A percentile compares a stretch with the other conserved stretches of the same genome.
These are phyloP conservation scores for Chalciporus sphaerocephalus DNA, from an alignment of 768 basidiomycete species.

Conservation along the genomic window DNA sequence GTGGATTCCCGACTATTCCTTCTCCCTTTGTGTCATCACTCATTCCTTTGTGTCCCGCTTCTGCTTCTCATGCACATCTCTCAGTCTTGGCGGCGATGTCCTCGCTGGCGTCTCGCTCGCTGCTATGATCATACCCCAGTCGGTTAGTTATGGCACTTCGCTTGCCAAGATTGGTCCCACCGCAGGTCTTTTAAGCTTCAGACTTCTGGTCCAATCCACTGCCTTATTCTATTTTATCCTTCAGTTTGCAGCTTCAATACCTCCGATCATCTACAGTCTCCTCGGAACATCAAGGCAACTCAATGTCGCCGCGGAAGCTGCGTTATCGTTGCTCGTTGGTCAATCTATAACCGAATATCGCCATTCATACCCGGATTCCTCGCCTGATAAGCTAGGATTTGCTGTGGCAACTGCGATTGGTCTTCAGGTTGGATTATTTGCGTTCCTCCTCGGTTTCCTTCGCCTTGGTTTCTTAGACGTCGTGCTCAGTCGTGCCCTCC, in stretches of 20 bases:
- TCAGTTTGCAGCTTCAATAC: constrained; percentile 81
- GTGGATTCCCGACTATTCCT: constrained; percentile 78
- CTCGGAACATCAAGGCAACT: constrained; percentile 81
- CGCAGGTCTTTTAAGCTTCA: constrained; percentile 66
- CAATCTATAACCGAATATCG: constrained; percentile 76
- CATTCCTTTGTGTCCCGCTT: neutral
- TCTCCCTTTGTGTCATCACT: constrained; percentile 50
- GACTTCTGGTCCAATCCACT: neutral
- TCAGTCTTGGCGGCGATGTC: constrained; percentile 64
- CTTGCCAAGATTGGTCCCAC: constrained; percentile 82
- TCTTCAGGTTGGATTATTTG: constrained; percentile 82
- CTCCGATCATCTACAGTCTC: constrained; percentile 85
- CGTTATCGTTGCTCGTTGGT: constrained; percentile 80
- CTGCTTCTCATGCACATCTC: constrained; percentile 1
- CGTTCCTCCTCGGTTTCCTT: constrained; percentile 82
- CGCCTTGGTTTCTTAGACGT: constrained; percentile 92
- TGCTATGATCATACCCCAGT: constrained; percentile 79
- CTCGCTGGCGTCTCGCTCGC: constrained; percentile 84
- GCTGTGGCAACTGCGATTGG: constrained; percentile 79
- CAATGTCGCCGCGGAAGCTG: constrained; percentile 86
- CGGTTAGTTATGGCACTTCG: constrained; percentile 88
- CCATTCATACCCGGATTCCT: constrained; percentile 38
- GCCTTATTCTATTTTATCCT: neutral
- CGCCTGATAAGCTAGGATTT: constrained; percentile 51
- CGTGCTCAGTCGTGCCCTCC: constrained; percentile 80